Conservation (phyloP, 371 early-diverging fungal genomes). For the Conidiobolus incongruus region DNA sequence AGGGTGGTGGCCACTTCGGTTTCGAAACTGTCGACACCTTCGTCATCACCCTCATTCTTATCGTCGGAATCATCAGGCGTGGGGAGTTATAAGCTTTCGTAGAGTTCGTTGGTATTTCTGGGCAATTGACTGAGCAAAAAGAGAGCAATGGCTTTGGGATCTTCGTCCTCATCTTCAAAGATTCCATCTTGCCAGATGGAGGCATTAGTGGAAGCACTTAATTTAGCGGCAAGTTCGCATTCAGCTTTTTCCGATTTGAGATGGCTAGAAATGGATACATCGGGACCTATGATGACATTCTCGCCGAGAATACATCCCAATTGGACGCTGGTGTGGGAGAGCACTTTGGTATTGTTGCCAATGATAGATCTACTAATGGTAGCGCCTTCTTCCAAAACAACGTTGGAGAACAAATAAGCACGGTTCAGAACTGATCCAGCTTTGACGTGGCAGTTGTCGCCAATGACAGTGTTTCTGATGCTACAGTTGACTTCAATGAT, state of each 20-base stretch:
- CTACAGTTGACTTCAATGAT: slow-evolving; percentile 48
- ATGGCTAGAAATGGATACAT: slow-evolving; percentile 34
- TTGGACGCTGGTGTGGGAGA: slow-evolving; percentile 31
- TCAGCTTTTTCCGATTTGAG: too few relatives aligned
- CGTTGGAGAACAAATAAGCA: slow-evolving; percentile 67
- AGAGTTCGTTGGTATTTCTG: too few relatives aligned
- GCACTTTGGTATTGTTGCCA: slow-evolving; percentile 37
- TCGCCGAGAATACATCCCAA: slow-evolving; percentile 48
- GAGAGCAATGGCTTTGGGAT: too few relatives aligned
- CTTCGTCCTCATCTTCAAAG: too few relatives aligned
- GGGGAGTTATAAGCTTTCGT: too few relatives aligned
- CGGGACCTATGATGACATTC: slow-evolving; percentile 54
- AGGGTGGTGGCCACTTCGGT: slow-evolving; percentile 57
- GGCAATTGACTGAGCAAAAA: too few relatives aligned
- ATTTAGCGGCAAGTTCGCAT: too few relatives aligned
- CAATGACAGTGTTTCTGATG: slow-evolving; percentile 61
- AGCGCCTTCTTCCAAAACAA: slow-evolving; percentile 38
- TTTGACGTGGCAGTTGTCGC: slow-evolving; percentile 59
- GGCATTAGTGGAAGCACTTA: too few relatives aligned
- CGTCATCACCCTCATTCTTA: too few relatives aligned
- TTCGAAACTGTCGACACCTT: too few relatives aligned
- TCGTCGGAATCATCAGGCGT: slow-evolving; percentile 19
- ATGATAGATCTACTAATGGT: slow-evolving; percentile 40
- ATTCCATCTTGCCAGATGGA: too few relatives aligned
- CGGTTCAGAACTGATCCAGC: slow-evolving; percentile 23